Evolutionary conservation across 73 alveolate species (phyloP).

Genomic region (Stentor coeruleus): DNA sequence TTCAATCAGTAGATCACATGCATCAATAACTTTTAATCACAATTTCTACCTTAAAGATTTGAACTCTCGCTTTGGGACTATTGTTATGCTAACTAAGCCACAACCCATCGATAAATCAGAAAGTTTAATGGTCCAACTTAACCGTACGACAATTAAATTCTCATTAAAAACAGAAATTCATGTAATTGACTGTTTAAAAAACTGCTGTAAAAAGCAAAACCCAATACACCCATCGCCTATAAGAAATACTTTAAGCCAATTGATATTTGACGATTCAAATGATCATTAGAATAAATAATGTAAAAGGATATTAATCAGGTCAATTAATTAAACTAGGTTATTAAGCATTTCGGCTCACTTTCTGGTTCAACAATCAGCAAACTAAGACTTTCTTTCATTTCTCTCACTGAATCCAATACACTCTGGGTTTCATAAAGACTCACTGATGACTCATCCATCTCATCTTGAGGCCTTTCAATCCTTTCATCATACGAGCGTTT

Average conservation of each 20-base stretch:
- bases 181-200: no score
- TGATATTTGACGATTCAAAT: no score
- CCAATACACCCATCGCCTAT: no score
- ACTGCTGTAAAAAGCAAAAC: no score
- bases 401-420: background rate
- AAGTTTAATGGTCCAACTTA: background rate
- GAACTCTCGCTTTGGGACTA: background rate
- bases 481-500: background rate
- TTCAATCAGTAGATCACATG: background rate
- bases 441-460: background rate
- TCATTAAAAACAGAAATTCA: no score
- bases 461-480: background rate
- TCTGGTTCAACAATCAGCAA: background rate
- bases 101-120: background rate
- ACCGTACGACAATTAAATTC: no score
- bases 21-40: no score
- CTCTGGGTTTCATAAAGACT: background rate
- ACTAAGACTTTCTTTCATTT: background rate
- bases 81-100: background rate
- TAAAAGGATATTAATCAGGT: no score
- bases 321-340: no score
- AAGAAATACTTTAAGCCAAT: no score
- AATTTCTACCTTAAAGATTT: background rate
- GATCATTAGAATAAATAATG: no score
- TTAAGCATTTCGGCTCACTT: background rate